Evolutionary conservation across 371 early-diverging fungal genomes (phyloP).

Genomic region (Mucor circinelloides): DNA sequence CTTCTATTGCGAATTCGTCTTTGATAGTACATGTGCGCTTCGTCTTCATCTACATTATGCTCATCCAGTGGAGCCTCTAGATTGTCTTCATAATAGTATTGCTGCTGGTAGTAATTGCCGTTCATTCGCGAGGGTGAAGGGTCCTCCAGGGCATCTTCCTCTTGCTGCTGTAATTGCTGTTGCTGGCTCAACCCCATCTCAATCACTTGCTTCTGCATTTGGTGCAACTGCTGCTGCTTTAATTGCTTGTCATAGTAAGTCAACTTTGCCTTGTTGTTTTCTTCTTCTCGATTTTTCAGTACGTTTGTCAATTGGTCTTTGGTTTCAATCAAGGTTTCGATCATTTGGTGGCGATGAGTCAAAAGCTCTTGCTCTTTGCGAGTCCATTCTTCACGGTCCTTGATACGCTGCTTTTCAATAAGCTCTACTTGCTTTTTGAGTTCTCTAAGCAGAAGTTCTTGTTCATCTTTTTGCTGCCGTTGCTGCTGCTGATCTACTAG

Average conservation of each 20-base stretch:
- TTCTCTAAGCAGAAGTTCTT: neutral
- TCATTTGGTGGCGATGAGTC: conserved; percentile 1
- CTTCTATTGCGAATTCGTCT: neutral
- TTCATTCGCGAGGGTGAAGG: neutral
- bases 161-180: neutral
- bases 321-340: neutral
- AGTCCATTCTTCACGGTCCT: conserved; percentile 17
- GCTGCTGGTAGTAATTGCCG: neutral
- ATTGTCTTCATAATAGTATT: neutral
- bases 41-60: neutral
- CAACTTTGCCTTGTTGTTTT: neutral
- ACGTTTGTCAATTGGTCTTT: neutral
- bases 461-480: neutral
- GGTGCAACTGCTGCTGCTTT: neutral
- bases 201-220: neutral
- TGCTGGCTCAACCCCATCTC: neutral
- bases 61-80: neutral
- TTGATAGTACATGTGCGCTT: neutral
- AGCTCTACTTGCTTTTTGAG: conserved; percentile 6
- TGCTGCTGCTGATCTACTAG: neutral
- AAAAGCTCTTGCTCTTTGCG: conserved; percentile 13
- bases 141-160: neutral
- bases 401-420: conserved; percentile 16
- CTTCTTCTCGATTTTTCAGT: conserved; percentile 2
- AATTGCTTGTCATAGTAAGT: neutral